phyloP scores from a whole-genome alignment of 2,329 filamentous ascomycete genomes.

The Colletotrichum sp. region DNA sequence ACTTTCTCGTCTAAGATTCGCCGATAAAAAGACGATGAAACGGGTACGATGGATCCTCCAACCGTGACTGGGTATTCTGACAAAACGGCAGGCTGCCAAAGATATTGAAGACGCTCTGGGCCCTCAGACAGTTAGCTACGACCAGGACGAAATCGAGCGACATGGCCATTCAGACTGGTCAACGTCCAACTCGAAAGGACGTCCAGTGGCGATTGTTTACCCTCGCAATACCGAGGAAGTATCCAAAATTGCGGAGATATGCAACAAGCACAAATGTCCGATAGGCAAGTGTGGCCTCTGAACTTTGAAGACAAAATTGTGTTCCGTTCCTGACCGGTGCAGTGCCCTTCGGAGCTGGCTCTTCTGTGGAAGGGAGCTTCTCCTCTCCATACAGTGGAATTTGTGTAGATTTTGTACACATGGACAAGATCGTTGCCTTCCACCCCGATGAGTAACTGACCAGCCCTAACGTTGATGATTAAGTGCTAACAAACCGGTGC shows the following conservation, averaged over 20 bases:
- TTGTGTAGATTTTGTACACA: conserved; percentile 71
- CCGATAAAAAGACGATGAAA: neutral
- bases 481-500: fast-evolving
- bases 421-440: conserved; percentile 69
- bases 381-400: conserved; percentile 70
- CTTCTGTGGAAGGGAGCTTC: conserved; percentile 75
- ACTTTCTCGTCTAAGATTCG: neutral
- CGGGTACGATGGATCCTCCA: neutral
- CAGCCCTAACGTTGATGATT: neutral
- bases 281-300: no score
- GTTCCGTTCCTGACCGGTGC: no score
- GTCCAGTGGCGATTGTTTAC: conserved; percentile 70
- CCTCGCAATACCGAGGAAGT: conserved; percentile 70
- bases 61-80: neutral
- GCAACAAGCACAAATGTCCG: conserved; percentile 66
- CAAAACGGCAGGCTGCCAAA: neutral
- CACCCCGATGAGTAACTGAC: conserved; percentile 60
- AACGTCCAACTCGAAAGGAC: conserved; percentile 65
- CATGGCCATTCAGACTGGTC: conserved; percentile 78
- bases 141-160: conserved; percentile 65
- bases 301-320: no score
- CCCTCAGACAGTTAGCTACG: conserved; percentile 65
- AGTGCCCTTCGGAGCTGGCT: conserved; percentile 74
- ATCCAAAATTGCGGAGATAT: conserved; percentile 65
- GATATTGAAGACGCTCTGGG: conserved; percentile 43